Conservation (phyloP, 257 asterid genomes). For the Plantago elongata region DNA sequence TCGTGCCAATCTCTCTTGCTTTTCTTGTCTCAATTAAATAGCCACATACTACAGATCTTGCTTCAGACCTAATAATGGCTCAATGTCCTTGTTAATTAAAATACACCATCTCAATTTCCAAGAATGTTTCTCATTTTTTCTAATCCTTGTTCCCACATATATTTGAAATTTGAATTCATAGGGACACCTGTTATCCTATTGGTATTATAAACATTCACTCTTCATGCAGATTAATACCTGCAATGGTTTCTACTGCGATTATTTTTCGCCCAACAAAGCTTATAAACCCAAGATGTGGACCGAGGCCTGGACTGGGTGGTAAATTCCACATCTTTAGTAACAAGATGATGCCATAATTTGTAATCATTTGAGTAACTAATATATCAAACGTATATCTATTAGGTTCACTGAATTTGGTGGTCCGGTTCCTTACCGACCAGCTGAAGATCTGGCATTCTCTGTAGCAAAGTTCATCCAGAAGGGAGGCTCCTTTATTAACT, state of each 20-base stretch:
- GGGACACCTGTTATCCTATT: neutral
- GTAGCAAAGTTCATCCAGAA: conserved; percentile 9
- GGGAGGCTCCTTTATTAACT: conserved; percentile 13
- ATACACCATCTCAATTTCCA: neutral
- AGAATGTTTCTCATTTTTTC: neutral
- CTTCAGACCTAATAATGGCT: neutral
- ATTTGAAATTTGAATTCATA: neutral
- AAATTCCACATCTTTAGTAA: neutral
- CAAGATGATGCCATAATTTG: neutral
- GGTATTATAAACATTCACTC: neutral
- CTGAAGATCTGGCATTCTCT: conserved; percentile 14
- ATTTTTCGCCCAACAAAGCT: conserved; percentile 9
- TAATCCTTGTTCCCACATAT: neutral
- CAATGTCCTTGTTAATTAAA: neutral
- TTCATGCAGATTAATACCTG: conserved; percentile 13
- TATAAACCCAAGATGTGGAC: conserved; percentile 14
- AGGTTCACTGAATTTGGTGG: conserved; percentile 13
- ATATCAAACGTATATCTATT: neutral
- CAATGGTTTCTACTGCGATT: conserved; percentile 15
- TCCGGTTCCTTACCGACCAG: conserved; percentile 7
- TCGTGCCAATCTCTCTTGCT: neutral
- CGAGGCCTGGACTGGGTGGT: conserved; percentile 16
- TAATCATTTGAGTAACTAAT: neutral
- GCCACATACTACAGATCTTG: neutral
- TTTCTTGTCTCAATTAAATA: neutral